A percentile compares a stretch with the other conserved stretches of the same genome.
These are phyloP conservation scores for Hanseniaspora occidentalis DNA, from an alignment of 805 yeast genomes.

Conservation along the genomic window DNA sequence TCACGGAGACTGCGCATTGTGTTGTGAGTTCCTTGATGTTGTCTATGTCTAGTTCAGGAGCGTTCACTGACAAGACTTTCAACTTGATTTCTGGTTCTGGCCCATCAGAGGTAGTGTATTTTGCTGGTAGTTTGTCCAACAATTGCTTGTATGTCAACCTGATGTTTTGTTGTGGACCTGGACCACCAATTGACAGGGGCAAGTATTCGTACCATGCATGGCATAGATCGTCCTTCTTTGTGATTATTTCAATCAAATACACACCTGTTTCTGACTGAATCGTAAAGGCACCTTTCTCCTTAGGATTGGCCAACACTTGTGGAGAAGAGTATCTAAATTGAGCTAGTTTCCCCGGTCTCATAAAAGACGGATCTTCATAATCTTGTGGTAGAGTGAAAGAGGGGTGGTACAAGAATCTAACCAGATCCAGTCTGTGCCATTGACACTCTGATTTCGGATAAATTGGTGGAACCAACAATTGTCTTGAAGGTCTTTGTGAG, in stretches of 20 bases:
- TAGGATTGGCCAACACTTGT: slow-evolving; percentile 26
- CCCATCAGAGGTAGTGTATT: slow-evolving; percentile 21
- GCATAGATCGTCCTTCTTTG: slow-evolving; percentile 29
- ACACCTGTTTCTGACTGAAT: slow-evolving; percentile 51
- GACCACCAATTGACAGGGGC: slow-evolving; percentile 44
- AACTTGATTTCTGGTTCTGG: slow-evolving; percentile 29
- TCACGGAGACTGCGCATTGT: background rate
- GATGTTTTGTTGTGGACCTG: slow-evolving; percentile 45
- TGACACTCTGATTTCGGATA: slow-evolving; percentile 56
- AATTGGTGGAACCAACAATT: slow-evolving; percentile 36
- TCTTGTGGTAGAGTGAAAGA: slow-evolving; percentile 65
- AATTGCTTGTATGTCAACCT: slow-evolving; percentile 37
- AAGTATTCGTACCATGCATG: slow-evolving; percentile 47
- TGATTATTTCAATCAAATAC: slow-evolving; percentile 58
- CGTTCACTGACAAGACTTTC: slow-evolving; percentile 46
- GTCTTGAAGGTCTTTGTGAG: slow-evolving; percentile 38
- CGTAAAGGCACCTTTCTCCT: background rate
- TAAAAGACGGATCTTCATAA: slow-evolving; percentile 31
- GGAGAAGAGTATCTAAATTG: slow-evolving; percentile 23
- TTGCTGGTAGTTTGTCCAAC: slow-evolving; percentile 22
- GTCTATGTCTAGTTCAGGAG: slow-evolving; percentile 40
- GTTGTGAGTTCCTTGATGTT: slow-evolving; percentile 26
- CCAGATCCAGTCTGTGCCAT: slow-evolving; percentile 75
- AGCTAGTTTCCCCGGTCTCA: slow-evolving; percentile 24
- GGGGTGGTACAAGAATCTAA: slow-evolving; percentile 72